These are phyloP conservation scores for Fusarium euwallaceae DNA, from an alignment of 2,329 filamentous ascomycete species.

Conservation along the genomic window DNA sequence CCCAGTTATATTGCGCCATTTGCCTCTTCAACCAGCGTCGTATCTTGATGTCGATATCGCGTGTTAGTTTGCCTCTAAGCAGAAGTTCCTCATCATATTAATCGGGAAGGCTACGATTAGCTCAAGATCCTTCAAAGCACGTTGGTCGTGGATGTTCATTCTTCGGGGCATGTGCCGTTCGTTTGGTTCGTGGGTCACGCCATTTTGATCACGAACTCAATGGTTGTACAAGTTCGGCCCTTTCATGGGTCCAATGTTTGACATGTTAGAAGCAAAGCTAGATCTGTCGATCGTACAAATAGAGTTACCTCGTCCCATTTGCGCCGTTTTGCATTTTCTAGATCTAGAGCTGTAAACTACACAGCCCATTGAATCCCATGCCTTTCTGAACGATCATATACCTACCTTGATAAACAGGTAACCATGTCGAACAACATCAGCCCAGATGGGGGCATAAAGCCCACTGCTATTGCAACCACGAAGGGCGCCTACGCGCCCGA, in stretches of 20 bases:
- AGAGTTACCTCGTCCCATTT: background rate
- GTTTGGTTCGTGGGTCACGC: background rate
- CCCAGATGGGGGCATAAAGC: conserved; percentile 1
- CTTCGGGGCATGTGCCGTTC: background rate
- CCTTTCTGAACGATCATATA: background rate
- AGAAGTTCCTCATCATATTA: background rate
- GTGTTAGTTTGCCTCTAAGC: background rate
- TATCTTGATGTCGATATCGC: background rate
- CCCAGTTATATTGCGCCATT: conserved; percentile 2
- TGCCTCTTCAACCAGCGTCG: background rate
- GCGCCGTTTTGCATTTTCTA: too few relatives aligned
- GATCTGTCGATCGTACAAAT: background rate
- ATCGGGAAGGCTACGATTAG: background rate
- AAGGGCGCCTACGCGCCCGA: background rate
- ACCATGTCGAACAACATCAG: background rate
- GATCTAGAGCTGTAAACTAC: background rate
- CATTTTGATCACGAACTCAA: background rate
- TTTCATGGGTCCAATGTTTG: conserved; percentile 5
- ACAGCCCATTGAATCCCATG: background rate
- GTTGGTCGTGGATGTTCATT: background rate
- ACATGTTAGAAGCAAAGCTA: background rate
- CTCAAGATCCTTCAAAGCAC: background rate
- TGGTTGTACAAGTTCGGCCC: background rate
- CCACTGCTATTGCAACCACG: background rate
- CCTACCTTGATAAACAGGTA: background rate